Percentiles rank a stretch among this genome's conserved stretches.
phyloP scores from a whole-genome alignment of 2,329 filamentous ascomycete genomes.

The Plectosphaerella cucumerina region DNA sequence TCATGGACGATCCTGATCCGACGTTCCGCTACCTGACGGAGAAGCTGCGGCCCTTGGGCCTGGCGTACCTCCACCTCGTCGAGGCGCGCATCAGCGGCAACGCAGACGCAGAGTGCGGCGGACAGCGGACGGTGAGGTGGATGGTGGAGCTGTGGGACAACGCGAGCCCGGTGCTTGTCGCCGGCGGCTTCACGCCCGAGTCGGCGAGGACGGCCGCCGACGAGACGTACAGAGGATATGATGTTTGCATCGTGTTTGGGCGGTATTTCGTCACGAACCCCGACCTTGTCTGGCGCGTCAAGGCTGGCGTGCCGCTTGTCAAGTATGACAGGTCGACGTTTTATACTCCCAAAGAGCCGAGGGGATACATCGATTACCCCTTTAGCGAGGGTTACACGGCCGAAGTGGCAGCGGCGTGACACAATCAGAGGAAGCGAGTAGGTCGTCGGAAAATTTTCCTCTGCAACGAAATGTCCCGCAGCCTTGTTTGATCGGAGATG shows the following conservation, averaged over 20 bases:
- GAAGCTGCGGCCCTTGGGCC: constrained; percentile 43
- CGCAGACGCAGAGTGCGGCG: constrained; percentile 27
- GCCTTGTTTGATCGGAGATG: too few relatives aligned
- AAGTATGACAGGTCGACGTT: constrained; percentile 23
- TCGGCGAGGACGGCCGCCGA: constrained; percentile 18
- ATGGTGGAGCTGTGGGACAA: constrained; percentile 27
- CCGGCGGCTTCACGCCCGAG: constrained; percentile 22
- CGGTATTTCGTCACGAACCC: constrained; percentile 30
- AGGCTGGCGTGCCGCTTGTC: constrained; percentile 17
- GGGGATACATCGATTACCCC: constrained; percentile 17
- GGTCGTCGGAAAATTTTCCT: background rate
- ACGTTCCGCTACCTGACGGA: constrained; percentile 54
- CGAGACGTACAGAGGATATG: constrained; percentile 17
- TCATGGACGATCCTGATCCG: constrained; percentile 52
- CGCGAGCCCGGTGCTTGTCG: constrained; percentile 23
- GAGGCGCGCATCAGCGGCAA: constrained; percentile 46
- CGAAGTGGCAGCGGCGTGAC: background rate
- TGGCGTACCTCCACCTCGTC: constrained; percentile 57
- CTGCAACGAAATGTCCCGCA: constrained; percentile 14
- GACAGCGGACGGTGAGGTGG: constrained; percentile 12
- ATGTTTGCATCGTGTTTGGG: constrained; percentile 24
- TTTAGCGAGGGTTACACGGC: constrained; percentile 17
- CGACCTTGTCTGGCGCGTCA: constrained; percentile 24
- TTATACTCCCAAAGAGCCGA: constrained; percentile 18
- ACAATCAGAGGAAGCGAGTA: too few relatives aligned